Percentiles rank a stretch among this genome's conserved stretches.
phyloP scores from a whole-genome alignment of 352 stramenopile genomes.

The Pythium plurisporium region DNA sequence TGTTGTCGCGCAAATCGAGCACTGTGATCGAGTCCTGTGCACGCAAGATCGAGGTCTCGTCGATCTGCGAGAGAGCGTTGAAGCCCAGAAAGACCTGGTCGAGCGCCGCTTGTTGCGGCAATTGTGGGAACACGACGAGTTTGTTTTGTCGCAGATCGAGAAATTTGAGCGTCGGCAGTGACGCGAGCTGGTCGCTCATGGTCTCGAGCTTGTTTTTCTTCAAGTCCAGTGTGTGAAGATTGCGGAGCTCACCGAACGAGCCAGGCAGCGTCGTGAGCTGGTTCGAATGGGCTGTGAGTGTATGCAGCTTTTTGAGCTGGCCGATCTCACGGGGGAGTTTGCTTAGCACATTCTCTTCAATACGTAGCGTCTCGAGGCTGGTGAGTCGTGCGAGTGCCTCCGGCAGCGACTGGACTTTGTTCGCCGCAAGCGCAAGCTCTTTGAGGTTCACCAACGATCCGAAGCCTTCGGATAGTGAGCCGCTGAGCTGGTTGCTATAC shows the following conservation, averaged over 20 bases:
- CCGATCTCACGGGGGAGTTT: slow-evolving; percentile 47
- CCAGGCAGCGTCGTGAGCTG: slow-evolving; percentile 42
- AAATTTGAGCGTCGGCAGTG: slow-evolving; percentile 49
- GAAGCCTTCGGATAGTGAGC: slow-evolving; percentile 49
- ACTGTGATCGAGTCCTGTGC: slow-evolving; percentile 68
- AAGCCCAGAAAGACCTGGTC: slow-evolving; percentile 81
- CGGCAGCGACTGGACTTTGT: slow-evolving; percentile 56
- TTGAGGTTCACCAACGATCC: slow-evolving; percentile 48
- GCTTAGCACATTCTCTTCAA: slow-evolving; percentile 63
- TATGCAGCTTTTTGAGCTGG: slow-evolving; percentile 50
- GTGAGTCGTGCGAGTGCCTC: slow-evolving; percentile 41
- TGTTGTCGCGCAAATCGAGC: slow-evolving; percentile 81
- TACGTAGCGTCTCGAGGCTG: slow-evolving; percentile 48
- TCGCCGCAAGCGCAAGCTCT: slow-evolving; percentile 54
- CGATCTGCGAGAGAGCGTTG: slow-evolving; percentile 54
- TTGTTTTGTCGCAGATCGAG: slow-evolving; percentile 75
- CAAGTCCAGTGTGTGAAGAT: slow-evolving; percentile 64
- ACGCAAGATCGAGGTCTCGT: slow-evolving; percentile 52
- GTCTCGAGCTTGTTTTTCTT: slow-evolving; percentile 74
- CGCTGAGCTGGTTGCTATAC: slow-evolving; percentile 56
- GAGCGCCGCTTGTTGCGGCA: slow-evolving; percentile 49
- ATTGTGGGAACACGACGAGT: slow-evolving; percentile 48
- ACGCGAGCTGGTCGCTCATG: slow-evolving; percentile 34
- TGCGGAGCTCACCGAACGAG: slow-evolving; percentile 40
- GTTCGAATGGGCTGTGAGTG: slow-evolving; percentile 58